Conservation (phyloP, 352 stramenopile species). For the Stramenopiles sp. region DNA sequence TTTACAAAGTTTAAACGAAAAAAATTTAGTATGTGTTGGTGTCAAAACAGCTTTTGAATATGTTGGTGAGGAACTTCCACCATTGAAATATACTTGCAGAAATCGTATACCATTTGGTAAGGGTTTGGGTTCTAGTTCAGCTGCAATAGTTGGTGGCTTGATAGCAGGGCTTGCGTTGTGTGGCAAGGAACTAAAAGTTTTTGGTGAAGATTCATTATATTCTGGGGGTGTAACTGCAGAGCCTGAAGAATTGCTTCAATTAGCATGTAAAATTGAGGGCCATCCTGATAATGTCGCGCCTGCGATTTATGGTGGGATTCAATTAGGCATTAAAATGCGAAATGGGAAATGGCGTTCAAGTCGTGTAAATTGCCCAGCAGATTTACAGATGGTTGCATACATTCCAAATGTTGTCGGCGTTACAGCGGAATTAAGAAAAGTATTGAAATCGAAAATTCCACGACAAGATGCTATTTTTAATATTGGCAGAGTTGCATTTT, state of each 20-base stretch:
- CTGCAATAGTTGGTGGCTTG: slow-evolving; percentile 94
- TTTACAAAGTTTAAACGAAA: slow-evolving; percentile 59
- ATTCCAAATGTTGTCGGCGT: slow-evolving; percentile 92
- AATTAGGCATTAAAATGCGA: slow-evolving; percentile 65
- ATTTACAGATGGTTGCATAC: slow-evolving; percentile 91
- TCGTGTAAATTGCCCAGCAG: slow-evolving; percentile 78
- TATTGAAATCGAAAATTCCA: slow-evolving; percentile 58
- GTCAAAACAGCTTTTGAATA: slow-evolving; percentile 82
- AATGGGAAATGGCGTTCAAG: slow-evolving; percentile 89
- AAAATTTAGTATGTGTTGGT: slow-evolving; percentile 75
- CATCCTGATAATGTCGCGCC: slow-evolving; percentile 97
- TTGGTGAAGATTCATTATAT: slow-evolving; percentile 23
- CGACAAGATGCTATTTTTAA: not conserved
- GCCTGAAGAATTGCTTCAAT: slow-evolving; percentile 80
- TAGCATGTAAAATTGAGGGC: slow-evolving; percentile 36
- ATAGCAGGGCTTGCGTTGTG: slow-evolving; percentile 91
- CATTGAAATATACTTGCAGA: slow-evolving; percentile 85
- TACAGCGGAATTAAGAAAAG: slow-evolving; percentile 65
- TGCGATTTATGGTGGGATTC: slow-evolving; percentile 92
- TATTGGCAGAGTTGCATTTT: slow-evolving; percentile 78
- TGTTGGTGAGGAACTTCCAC: slow-evolving; percentile 73
- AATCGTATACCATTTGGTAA: slow-evolving; percentile 90
- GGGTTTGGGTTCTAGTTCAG: slow-evolving; percentile 84
- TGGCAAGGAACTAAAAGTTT: slow-evolving; percentile 66
- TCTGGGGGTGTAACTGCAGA: not conserved